phyloP scores from a whole-genome alignment of 495 filamentous ascomycete genomes.

The Polyplosphaeria fusca region DNA sequence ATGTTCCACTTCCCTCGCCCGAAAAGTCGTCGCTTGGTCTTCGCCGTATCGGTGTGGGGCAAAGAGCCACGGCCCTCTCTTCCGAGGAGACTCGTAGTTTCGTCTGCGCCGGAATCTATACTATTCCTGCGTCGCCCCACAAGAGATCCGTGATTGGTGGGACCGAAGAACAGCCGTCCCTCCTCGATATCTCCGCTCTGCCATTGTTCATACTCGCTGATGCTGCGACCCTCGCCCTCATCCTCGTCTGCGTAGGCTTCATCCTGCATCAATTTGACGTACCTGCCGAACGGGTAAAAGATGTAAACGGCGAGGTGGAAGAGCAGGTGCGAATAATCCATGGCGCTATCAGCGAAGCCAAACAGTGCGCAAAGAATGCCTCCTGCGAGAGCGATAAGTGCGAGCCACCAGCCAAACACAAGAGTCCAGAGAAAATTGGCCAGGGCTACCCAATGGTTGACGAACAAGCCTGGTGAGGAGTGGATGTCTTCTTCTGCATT shows the following conservation, averaged over 20 bases:
- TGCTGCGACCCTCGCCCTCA: slow-evolving; percentile 96
- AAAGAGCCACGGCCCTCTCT: slow-evolving; percentile 52
- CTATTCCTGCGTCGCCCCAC: slow-evolving; percentile 86
- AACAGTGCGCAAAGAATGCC: slow-evolving; percentile 76
- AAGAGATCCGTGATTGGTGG: slow-evolving; percentile 66
- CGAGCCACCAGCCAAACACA: slow-evolving; percentile 97
- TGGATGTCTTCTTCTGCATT: slow-evolving; percentile 97
- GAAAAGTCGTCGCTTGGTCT: slow-evolving; percentile 85
- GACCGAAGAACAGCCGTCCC: slow-evolving; percentile 92
- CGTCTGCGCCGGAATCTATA: slow-evolving; percentile 79
- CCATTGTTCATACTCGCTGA: slow-evolving; percentile 99
- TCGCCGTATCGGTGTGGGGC: slow-evolving; percentile 46
- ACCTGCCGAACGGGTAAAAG: slow-evolving; percentile 95
- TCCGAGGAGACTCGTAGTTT: slow-evolving; percentile 86
- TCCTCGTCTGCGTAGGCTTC: slow-evolving; percentile 95
- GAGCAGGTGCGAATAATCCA: slow-evolving; percentile 83
- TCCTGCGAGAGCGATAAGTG: slow-evolving; percentile 66
- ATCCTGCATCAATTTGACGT: slow-evolving; percentile 87
- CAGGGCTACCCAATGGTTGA: slow-evolving; percentile 75
- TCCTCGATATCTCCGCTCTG: slow-evolving; percentile 96
- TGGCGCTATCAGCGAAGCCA: slow-evolving; percentile 64
- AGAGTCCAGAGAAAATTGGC: slow-evolving; percentile 90
- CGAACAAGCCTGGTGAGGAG: slow-evolving; percentile 84
- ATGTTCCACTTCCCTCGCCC: slow-evolving; percentile 94
- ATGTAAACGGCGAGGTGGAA: slow-evolving; percentile 81